These are phyloP conservation scores for Komagataella mondaviorum DNA, from an alignment of 805 yeast genomes.

Conservation along the genomic window DNA sequence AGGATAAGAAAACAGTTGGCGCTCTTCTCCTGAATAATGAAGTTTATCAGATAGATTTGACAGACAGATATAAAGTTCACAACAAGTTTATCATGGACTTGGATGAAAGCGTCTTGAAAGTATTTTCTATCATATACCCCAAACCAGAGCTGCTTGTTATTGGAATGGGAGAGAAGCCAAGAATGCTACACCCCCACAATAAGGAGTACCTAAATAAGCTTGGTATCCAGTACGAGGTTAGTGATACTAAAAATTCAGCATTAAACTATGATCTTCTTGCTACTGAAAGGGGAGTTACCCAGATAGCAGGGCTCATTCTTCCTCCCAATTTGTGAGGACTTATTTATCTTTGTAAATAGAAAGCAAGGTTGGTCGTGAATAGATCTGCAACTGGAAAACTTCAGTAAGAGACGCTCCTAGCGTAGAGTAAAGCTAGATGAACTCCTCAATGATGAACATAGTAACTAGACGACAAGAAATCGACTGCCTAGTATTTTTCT, in stretches of 20 bases:
- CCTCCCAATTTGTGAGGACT: slow-evolving; percentile 43
- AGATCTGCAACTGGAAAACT: not conserved
- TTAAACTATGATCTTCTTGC: slow-evolving; percentile 62
- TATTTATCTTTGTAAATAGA: slow-evolving; percentile 2
- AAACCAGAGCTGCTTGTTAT: slow-evolving; percentile 65
- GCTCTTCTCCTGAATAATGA: slow-evolving; percentile 41
- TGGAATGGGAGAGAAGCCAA: slow-evolving; percentile 54
- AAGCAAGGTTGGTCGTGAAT: not conserved
- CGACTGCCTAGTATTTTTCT: not conserved
- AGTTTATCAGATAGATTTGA: slow-evolving; percentile 44
- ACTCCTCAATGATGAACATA: no score
- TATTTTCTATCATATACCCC: slow-evolving; percentile 49
- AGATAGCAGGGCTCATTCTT: slow-evolving; percentile 59
- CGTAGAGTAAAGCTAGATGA: no score
- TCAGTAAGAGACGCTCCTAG: not conserved
- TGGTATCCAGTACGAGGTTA: slow-evolving; percentile 61
- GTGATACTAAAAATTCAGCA: slow-evolving; percentile 56
- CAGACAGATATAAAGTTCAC: slow-evolving; percentile 24
- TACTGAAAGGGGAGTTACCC: slow-evolving; percentile 57
- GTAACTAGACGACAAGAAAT: no score
- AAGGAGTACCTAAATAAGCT: slow-evolving; percentile 31
- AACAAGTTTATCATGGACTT: slow-evolving; percentile 44
- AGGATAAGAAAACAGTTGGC: slow-evolving; percentile 25
- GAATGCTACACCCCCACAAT: slow-evolving; percentile 49
- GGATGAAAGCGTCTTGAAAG: slow-evolving; percentile 25